Evolutionary conservation across 2,329 filamentous ascomycete species (phyloP).

Genomic region (Fusarium coicis): DNA sequence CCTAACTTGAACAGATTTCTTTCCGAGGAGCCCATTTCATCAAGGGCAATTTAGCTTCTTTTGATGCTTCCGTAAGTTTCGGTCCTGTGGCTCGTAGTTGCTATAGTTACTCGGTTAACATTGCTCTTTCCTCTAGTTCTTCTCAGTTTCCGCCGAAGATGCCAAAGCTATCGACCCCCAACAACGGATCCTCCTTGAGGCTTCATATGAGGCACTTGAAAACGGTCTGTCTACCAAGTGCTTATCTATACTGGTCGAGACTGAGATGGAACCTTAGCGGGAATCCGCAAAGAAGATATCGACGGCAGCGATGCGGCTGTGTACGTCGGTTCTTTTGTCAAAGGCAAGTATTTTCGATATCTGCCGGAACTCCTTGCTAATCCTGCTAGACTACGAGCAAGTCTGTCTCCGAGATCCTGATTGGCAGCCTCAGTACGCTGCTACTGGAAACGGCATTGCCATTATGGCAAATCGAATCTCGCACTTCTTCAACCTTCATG

Average conservation of each 20-base stretch:
- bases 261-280: constrained; percentile 48
- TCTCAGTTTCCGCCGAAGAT: constrained; percentile 60
- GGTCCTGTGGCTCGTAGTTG: neutral
- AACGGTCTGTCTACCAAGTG: constrained; percentile 50
- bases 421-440: constrained; percentile 61
- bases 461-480: constrained; percentile 67
- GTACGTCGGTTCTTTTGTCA: constrained; percentile 63
- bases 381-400: constrained; percentile 59
- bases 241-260: too few species aligned
- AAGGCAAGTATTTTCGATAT: constrained; percentile 48
- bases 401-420: constrained; percentile 62
- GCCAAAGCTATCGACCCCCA: constrained; percentile 65
- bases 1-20: constrained; percentile 50
- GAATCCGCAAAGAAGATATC: constrained; percentile 56
- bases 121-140: constrained; percentile 55
- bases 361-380: neutral
- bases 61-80: constrained; percentile 59
- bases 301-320: constrained; percentile 59
- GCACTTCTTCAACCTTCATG: constrained; percentile 64
- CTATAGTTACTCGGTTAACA: neutral
- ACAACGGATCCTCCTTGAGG: constrained; percentile 62
- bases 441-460: constrained; percentile 63
- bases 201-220: constrained; percentile 62
- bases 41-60: constrained; percentile 57
- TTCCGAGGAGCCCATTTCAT: constrained; percentile 63